Base-by-base conservation (phyloP, 2,329 filamentous ascomycete genomes). In the Nemania bipapillata region DNA sequence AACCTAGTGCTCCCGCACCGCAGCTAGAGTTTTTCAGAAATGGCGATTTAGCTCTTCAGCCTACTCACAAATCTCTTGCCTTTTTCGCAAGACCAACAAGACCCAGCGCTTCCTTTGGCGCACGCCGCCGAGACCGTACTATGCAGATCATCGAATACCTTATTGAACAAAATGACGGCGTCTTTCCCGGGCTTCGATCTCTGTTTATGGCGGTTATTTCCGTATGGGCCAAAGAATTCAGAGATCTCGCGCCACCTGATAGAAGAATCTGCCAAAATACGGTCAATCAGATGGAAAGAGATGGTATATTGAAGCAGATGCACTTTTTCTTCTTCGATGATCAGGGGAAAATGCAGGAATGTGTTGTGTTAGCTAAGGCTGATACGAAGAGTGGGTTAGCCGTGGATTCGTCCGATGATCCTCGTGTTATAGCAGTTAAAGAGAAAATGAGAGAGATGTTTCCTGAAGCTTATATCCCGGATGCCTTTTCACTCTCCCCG, bases 151-250 rank as follows among this genome's bases (percentile, higher is more conserved):
- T 85, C 50, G 71, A 78, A 12, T 80, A 83, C 66, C 76, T 85
- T 9, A 76, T 86, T 12, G 75, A 79, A 47, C 74, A 76, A 28
- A 83, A 80, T 52, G 74, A 75, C 1, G 86, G 86, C 0, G 83
- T 85, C 1, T 84, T 88, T 52, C 84, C 87, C 1, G 84, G 85
- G 17, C 85, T 84, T 26, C 80, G 82, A 47, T 79, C 84, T 3
- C 76, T 88, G 4, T 86, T 84, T 78, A 82, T 83, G 65, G 83
- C 83, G 1, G 74, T 86, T 3, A 79, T 81, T 15, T 79, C 79
- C 9, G 76, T 83, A 7, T 89, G 86, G 82, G 74, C 78, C 9
- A 77, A 77, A n/a, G 75, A 77, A 7, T 84, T 83, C 50, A 73
- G 76, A 1, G 77, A 76, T 37, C 77, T 84, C 47, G 75, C 79